Base-by-base conservation (phyloP, 805 yeast genomes). In the Ogataea siamensis region DNA sequence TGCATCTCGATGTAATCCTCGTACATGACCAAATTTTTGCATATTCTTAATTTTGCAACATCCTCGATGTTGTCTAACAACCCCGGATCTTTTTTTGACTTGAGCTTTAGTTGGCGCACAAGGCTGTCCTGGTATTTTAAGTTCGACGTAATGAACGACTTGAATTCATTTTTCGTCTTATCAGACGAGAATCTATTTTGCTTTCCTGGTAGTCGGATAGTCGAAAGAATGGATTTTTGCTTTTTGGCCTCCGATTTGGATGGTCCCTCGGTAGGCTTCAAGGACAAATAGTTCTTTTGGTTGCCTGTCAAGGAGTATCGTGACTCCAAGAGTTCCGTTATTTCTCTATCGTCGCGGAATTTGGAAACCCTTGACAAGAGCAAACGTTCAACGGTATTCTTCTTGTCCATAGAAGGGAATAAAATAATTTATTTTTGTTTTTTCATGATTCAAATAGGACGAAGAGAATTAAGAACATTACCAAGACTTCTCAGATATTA, bases 1-100 rank as follows among this genome's bases (percentile, higher is more conserved):
- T 82, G 71, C 62, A 87, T 64, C 2, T 72, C 73, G 2, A 61
- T 31, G 46, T 79, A 83, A 18, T 72, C 72, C 26, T 70, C 75
- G 51, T 70, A 80, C 17, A 60, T 51, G 18, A 62, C 36, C 8
- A 62, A 31, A 2, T 48, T 41, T 9, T 39, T 34, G 35, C 60
- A 60, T 3, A 50, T 42, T 8, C 41, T 44, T 15, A 60, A 34
- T 7, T 44, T 27, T 0, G 49, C 39, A 6, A 62, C 42, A 22
- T 59, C 59, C 4, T 45, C 32, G 7, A 48, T 37, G 39, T 43
- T 36, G 2, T 36, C 14, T 2, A 50, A 18, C 13, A 50, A 37
- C 36, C 46, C 28, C 33, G 66, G 48, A 51, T 60, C 37, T 34
- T 53, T 51, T 27, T 50, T 54, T 4, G 37, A 21, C 35, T 46